These are phyloP conservation scores for Neurospora africana DNA, from an alignment of 495 filamentous ascomycete species.

Conservation along the genomic window DNA sequence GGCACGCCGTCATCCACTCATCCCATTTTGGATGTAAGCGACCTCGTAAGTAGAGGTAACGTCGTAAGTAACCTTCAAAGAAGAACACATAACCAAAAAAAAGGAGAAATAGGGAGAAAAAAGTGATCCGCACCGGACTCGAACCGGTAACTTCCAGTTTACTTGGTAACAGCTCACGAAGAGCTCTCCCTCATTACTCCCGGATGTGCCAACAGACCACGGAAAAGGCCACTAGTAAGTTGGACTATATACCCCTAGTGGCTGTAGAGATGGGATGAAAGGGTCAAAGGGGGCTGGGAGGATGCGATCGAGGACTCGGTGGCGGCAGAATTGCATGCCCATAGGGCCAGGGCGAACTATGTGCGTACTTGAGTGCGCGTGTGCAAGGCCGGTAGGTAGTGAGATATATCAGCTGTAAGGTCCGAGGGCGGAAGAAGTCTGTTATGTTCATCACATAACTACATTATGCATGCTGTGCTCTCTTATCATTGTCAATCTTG, in stretches of 20 bases:
- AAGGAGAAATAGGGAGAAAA: too few species aligned
- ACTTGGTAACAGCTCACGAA: background rate
- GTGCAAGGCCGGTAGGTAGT: background rate
- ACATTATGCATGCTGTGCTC: too few species aligned
- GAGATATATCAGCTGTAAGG: background rate
- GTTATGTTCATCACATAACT: too few species aligned
- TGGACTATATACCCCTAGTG: background rate
- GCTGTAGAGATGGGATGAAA: background rate
- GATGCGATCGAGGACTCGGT: background rate
- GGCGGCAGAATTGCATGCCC: background rate
- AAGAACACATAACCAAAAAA: too few species aligned
- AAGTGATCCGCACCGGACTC: background rate
- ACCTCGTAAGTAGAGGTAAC: too few species aligned
- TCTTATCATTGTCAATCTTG: too few species aligned
- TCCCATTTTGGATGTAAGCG: too few species aligned
- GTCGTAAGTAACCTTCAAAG: too few species aligned
- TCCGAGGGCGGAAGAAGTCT: background rate
- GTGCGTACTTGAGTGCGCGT: background rate
- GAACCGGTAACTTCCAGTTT: background rate
- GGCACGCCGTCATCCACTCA: too few species aligned
- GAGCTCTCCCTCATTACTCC: background rate
- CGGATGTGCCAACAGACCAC: background rate
- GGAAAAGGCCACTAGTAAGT: background rate
- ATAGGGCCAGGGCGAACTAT: background rate
- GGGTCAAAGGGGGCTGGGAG: background rate